Evolutionary conservation across 345 rosid genomes (phyloP).

Genomic region (Streptanthus diversifolius): DNA sequence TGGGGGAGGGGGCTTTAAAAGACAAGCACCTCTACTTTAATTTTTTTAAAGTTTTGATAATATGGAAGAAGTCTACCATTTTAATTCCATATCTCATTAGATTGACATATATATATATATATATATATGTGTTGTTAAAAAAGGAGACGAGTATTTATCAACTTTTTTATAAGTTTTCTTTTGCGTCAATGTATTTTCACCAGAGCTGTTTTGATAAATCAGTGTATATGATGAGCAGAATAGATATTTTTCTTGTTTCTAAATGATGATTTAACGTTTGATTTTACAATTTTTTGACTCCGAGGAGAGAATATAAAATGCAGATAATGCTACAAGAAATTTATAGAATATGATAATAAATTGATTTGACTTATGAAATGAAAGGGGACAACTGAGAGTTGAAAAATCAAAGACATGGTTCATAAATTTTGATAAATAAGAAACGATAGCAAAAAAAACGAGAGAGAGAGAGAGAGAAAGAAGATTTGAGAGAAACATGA

Average conservation of each 20-base stretch:
- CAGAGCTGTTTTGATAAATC: too few species aligned
- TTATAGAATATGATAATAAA: background rate
- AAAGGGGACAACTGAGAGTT: background rate
- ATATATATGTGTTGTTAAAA: background rate
- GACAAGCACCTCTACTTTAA: constrained; percentile 17
- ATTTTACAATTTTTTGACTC: background rate
- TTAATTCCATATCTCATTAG: background rate
- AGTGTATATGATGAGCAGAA: background rate
- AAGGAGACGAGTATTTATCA: background rate
- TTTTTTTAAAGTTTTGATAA: background rate
- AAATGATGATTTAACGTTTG: constrained; percentile 13
- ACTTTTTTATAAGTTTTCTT: background rate
- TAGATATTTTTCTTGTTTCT: background rate
- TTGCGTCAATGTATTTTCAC: too few species aligned
- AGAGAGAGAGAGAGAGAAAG: too few species aligned
- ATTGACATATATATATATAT: too few species aligned
- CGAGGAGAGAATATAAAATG: background rate
- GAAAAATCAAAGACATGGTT: background rate
- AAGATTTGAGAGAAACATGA: background rate
- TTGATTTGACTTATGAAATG: background rate
- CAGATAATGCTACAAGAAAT: background rate
- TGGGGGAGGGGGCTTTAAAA: constrained; percentile 24
- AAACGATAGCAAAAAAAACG: too few species aligned
- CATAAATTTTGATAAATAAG: too few species aligned
- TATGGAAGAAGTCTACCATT: background rate